Base-by-base conservation (phyloP, 371 early-diverging fungal genomes). In the Funneliformis caledonium region DNA sequence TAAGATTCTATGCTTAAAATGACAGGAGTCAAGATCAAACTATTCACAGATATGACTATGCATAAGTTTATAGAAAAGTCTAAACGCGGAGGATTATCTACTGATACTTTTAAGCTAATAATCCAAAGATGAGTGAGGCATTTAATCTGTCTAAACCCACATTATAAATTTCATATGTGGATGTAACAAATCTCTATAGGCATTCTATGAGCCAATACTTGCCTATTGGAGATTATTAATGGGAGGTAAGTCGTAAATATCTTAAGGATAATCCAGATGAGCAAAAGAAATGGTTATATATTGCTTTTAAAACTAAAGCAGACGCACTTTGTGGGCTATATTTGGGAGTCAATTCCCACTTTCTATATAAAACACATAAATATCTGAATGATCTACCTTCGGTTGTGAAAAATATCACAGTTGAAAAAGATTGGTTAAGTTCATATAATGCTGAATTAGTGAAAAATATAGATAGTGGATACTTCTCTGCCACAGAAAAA, bases 21-120 rank as follows among this genome's bases (percentile, higher is more conserved):
- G n/a, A n/a, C n/a, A n/a, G n/a, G n/a, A n/a, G n/a, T n/a, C n/a
- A n/a, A n/a, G n/a, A n/a, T n/a, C n/a, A 6, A 76, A 37, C 48
- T 62, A n/a, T 62, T 76, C 47, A 76, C 61, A 62, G 64, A 76
- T 19, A 76, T 76, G 37, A 1, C 2, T 11, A 62, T 64, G 64
- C 42, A 76, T 64, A 26, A 76, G n/a, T 73, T 76, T 64, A 37
- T 76, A 33, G 61, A 76, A 76, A 76, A 76, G 26, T 62, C 64
- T 64, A 76, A 76, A 37, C 11, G 76, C 12, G 64, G 64, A n/a
- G 47, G 64, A 6, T 16, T 76, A n/a, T 22, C 76, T 42, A 73
- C 10, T 7, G 76, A 62, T 76, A 64, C 47, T 76, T 76, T 47
- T 43, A 76, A 47, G 76, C 64, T n/a, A 76, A 76, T 64, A 76